Conservation (phyloP, 257 asterid species). For the Solanum verrucosum region DNA sequence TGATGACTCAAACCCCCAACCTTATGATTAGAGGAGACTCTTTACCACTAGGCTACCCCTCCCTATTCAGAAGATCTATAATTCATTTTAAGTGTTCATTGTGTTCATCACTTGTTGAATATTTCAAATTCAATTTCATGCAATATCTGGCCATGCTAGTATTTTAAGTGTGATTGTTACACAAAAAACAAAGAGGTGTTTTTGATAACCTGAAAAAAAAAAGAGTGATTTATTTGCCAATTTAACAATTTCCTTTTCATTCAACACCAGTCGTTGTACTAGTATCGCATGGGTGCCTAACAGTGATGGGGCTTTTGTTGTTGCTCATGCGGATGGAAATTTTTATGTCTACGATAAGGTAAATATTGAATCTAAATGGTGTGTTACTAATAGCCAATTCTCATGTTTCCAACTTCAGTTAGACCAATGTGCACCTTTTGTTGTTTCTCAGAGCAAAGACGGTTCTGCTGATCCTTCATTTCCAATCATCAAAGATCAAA, state of each 20-base stretch:
- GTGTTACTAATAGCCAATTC: background rate
- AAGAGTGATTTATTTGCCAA: background rate
- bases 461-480: conserved; percentile 94
- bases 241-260: conserved; percentile 17
- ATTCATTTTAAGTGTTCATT: background rate
- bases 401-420: background rate
- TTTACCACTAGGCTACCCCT: background rate
- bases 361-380: conserved; percentile 22
- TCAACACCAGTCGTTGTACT: conserved; percentile 71
- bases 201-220: background rate
- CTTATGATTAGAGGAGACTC: background rate
- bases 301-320: conserved; percentile 82
- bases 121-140: background rate
- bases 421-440: background rate
- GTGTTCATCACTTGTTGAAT: background rate
- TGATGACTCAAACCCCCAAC: background rate
- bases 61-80: background rate
- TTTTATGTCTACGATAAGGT: conserved; percentile 89
- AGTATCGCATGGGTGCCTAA: conserved; percentile 90
- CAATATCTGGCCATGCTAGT: background rate
- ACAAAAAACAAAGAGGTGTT: background rate
- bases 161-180: background rate
- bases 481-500: conserved; percentile 85
- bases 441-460: conserved; percentile 64
- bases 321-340: conserved; percentile 93